A percentile compares a stretch with the other conserved stretches of the same genome.
Evolutionary conservation across 2,329 filamentous ascomycete genomes (phyloP).

Genomic region (Xylaria sp.): DNA sequence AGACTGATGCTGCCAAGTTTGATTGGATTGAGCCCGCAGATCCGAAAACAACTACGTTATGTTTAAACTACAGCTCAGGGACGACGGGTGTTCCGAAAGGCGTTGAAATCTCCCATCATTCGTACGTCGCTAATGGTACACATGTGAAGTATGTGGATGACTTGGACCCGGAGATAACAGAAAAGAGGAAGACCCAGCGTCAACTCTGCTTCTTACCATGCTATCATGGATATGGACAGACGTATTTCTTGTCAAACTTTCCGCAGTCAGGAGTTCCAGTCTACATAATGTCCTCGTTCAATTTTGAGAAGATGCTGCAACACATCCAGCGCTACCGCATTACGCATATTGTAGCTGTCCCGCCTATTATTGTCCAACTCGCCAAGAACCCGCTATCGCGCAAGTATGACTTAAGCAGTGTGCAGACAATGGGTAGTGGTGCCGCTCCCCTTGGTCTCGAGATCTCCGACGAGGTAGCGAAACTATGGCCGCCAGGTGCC

Average conservation of each 20-base stretch:
- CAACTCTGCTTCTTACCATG: conserved; percentile 78
- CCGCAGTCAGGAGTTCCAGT: conserved; percentile 70
- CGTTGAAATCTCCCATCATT: conserved; percentile 81
- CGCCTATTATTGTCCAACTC: conserved; percentile 78
- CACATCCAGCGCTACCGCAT: conserved; percentile 76
- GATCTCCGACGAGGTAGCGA: conserved; percentile 67
- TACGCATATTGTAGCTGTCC: conserved; percentile 74
- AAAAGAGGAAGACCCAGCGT: conserved; percentile 53
- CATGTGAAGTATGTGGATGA: conserved; percentile 65
- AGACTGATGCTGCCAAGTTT: conserved; percentile 64
- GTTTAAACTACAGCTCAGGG: conserved; percentile 82
- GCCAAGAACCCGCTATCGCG: conserved; percentile 75
- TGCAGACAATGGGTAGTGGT: conserved; percentile 70
- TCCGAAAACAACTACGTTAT: conserved; percentile 66
- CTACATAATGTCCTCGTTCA: conserved; percentile 83
- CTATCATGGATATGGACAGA: conserved; percentile 80
- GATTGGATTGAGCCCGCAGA: conserved; percentile 69
- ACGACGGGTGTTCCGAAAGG: conserved; percentile 88
- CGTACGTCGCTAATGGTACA: conserved; percentile 77
- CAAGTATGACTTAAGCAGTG: conserved; percentile 74
- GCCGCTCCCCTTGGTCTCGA: conserved; percentile 76
- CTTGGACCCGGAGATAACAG: conserved; percentile 61
- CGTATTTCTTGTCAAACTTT: conserved; percentile 72
- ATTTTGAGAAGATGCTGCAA: conserved; percentile 77
- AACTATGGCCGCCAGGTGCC: conserved; percentile 58